Conservation (phyloP, 1,284 basidiomycete species). For the Malassezia globosa region DNA sequence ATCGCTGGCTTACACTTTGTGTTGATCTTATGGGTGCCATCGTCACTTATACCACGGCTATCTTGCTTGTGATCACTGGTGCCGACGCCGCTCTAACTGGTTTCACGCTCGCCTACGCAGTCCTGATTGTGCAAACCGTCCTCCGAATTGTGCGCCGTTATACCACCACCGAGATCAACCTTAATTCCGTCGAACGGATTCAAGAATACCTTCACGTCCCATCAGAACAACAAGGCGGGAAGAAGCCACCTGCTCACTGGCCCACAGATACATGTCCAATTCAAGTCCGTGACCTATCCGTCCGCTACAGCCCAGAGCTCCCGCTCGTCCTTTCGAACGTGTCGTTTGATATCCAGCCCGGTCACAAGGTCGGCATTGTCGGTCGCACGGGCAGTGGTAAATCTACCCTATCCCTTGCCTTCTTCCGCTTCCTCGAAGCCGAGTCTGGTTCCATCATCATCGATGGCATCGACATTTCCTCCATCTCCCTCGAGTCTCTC, state of each 20-base stretch:
- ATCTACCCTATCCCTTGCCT: constrained; percentile 76
- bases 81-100: constrained; percentile 41
- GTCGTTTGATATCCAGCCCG: constrained; percentile 36
- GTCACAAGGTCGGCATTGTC: constrained; percentile 46
- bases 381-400: constrained; percentile 70
- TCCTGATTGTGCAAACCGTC: constrained; percentile 56
- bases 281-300: constrained; percentile 39
- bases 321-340: constrained; percentile 39
- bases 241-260: constrained; percentile 45
- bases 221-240: constrained; percentile 29
- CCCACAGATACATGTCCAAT: constrained; percentile 39
- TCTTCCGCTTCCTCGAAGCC: constrained; percentile 90
- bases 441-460: constrained; percentile 66
- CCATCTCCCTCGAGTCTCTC: constrained; percentile 74
- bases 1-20: constrained; percentile 48
- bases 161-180: constrained; percentile 47
- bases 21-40: constrained; percentile 39
- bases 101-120: constrained; percentile 39
- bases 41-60: constrained; percentile 41
- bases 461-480: constrained; percentile 77
- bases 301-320: constrained; percentile 45
- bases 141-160: constrained; percentile 46
- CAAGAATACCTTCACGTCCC: constrained; percentile 40
- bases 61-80: constrained; percentile 52
- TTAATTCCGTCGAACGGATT: constrained; percentile 47